Percentiles rank a stretch among this genome's conserved stretches.
Conservation (phyloP, 176 grass and related monocot genomes). For the Poa annua region DNA sequence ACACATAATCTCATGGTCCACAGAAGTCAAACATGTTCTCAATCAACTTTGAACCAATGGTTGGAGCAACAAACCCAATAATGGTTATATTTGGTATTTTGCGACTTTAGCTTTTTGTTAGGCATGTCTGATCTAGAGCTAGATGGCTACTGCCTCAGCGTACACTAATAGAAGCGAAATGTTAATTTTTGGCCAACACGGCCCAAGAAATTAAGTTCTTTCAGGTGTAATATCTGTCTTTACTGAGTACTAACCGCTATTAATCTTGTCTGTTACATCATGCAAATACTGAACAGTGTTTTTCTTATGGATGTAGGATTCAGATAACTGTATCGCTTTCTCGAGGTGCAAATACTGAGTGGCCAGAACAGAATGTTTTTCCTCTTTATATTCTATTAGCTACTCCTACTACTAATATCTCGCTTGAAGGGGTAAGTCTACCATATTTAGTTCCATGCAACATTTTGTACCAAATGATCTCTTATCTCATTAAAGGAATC, state of each 20-base stretch:
- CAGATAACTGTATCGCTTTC: conserved; percentile 83
- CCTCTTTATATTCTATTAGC: conserved; percentile 87
- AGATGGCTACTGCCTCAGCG: conserved; percentile 9
- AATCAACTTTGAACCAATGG: background rate
- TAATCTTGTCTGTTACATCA: conserved; percentile 29
- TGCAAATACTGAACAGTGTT: background rate
- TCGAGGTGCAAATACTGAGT: conserved; percentile 60
- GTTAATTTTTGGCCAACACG: conserved; percentile 12
- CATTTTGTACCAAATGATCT: conserved; percentile 35
- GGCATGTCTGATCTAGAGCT: conserved; percentile 1
- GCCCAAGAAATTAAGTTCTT: background rate
- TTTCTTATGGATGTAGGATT: conserved; percentile 70
- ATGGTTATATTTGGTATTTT: conserved; percentile 13
- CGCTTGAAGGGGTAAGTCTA: conserved; percentile 67
- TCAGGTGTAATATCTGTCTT: conserved; percentile 33
- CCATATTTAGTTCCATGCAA: conserved; percentile 8
- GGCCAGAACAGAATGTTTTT: conserved; percentile 61
- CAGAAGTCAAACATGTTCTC: conserved; percentile 25
- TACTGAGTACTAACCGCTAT: conserved; percentile 5
- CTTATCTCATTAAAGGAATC: conserved; percentile 32
- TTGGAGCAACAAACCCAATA: background rate
- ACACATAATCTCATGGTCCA: background rate
- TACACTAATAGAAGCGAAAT: conserved; percentile 13
- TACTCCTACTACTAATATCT: conserved; percentile 63
- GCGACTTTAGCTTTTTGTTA: background rate